Base-by-base conservation (phyloP, 495 filamentous ascomycete species). In the Amphirosellinia nigrospora region DNA sequence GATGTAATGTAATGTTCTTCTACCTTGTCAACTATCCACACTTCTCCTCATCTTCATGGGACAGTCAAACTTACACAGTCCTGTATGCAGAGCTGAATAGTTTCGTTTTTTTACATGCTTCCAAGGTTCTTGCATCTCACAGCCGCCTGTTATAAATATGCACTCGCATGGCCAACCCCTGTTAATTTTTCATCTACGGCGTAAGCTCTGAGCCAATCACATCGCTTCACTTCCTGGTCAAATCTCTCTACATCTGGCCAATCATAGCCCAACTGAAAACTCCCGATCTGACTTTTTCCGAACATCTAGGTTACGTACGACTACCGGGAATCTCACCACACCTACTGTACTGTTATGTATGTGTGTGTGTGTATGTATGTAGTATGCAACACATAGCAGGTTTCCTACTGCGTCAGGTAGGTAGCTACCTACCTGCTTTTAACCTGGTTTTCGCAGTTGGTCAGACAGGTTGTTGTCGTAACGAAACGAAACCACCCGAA, bases 251-350 rank as follows among this genome's bases (percentile, higher is more conserved):
- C 53, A 34, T 11, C 19, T 65, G 63, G 32, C 63, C 63, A 65
- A 65, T 65, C 63, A 41, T 38, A 6, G 28, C 6, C 21, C 28
- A n/a, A 21, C 19, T 64, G 7, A 15, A 50, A 58, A 64, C 6
- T 36, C 43, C 43, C 46, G 63, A 65, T 65, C 63, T 65, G 46
- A 53, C 15, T 52, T 52, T 65, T 53, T 53, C 46, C 63, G 61
- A 50, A 6, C 19, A 2, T 16, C 16, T 50, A 23, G 61, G 61
- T 64, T 48, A 48, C 61, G 43, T 50, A 50, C n/a, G 26, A 50
- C 61, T 64, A 64, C 61, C 39, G 28, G 43, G 43, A 32, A 64
- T 61, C 58, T 61, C 58, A 61, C 36, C 58, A 61, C 58, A 61
- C 28, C 36, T n/a, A 61, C 28, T 10, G 19, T n/a, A n/a, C n/a